Evolutionary conservation across 495 filamentous ascomycete species (phyloP), one percentile per base, ranked within the genome.

Genomic region (Hypomontagnella submonticulosa): DNA sequence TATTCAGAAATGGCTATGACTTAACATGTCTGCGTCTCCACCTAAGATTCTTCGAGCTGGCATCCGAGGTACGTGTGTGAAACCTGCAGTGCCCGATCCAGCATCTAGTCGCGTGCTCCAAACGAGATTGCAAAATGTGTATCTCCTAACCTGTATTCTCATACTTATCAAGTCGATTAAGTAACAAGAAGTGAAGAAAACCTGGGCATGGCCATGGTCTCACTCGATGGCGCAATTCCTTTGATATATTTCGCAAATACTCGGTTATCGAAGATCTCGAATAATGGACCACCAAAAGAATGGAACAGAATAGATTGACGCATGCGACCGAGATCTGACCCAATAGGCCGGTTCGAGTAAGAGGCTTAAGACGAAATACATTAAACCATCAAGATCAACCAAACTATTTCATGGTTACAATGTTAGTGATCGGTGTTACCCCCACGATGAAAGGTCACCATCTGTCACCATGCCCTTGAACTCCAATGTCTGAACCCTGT

Each of bases 301-400:
- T n/a, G n/a, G n/a, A 47, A 52, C 43, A 40, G 19, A 44, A 38
- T 36, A 3, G 27, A 32, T 18, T 50, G 19, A 43, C 42, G 49
- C 63, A 56, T 41, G 56, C 63, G 50, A 56, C 6, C 50, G 32
- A 57, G 51, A 57, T 61, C 32, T 12, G 58, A 67, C 57, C 63
- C 63, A 53, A 47, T 38, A n/a, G 63, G 16, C 46, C 30, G 63
- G 63, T 57, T 61, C 41, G 16, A 57, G 32, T 60, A 43, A 20
- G 43, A 59, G 42, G 33, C 15, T n/a, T 11, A 13, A 50, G 15
- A 13, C 23, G 23, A 27, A 27, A 53, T 13, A 40, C 10, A 20
- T 20, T 53, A n/a, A 53, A 32, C 36, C 34, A 44, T 20, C 11
- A n/a, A n/a, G n/a, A n/a, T n/a, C n/a, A n/a, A n/a, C n/a, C n/a